Evolutionary conservation across 2,329 filamentous ascomycete species (phyloP).

Genomic region (Trichothecium roseum): DNA sequence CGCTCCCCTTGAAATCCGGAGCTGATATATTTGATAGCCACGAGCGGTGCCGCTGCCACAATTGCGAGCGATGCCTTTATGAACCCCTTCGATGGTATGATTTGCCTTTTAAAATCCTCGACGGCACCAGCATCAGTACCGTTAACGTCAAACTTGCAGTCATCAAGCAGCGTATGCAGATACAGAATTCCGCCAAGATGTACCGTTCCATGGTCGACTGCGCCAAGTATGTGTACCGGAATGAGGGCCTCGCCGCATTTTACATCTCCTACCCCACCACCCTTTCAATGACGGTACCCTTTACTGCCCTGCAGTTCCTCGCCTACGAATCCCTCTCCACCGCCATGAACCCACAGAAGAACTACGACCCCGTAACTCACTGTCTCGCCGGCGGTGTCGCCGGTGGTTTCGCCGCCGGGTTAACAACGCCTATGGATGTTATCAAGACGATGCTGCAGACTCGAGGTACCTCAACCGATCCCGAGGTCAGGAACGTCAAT

Average conservation of each 20-base stretch:
- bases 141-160: conserved; percentile 41
- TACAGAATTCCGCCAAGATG: conserved; percentile 79
- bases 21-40: conserved; percentile 42
- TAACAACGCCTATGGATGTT: conserved; percentile 94
- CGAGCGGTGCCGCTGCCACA: conserved; percentile 87
- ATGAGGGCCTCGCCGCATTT: conserved; percentile 83
- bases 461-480: conserved; percentile 69
- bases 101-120: neutral
- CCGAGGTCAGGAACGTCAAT: conserved; percentile 75
- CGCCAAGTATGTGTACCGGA: conserved; percentile 75
- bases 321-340: conserved; percentile 97
- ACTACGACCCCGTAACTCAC: conserved; percentile 88
- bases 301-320: conserved; percentile 93
- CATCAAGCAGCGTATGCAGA: conserved; percentile 99
- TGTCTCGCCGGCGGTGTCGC: conserved; percentile 87
- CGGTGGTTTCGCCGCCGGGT: conserved; percentile 82
- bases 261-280: conserved; percentile 98
- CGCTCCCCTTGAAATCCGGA: neutral
- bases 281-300: conserved; percentile 95
- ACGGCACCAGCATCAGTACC: too few relatives aligned
- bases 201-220: conserved; percentile 84
- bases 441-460: conserved; percentile 98
- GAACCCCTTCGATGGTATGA: conserved; percentile 94
- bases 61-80: conserved; percentile 97
- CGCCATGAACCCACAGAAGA: conserved; percentile 73